Evolutionary conservation across 169 alveolate species (phyloP).

Genomic region (Plasmodium relictum): DNA sequence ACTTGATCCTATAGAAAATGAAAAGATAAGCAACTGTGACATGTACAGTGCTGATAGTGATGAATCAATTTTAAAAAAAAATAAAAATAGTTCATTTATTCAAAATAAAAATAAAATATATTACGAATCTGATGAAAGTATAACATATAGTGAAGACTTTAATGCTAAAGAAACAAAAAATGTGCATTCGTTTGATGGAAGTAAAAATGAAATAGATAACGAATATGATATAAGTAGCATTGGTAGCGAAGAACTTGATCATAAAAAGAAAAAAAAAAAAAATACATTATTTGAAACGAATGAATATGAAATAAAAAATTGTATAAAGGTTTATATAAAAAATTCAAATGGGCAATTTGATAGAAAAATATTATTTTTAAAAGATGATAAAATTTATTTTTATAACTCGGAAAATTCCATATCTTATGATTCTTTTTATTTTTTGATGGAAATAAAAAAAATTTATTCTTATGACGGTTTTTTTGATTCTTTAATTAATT

Average conservation of each 20-base stretch:
- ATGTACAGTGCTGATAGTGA: too few species aligned
- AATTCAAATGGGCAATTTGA: constrained; percentile 38
- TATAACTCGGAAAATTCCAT: constrained; percentile 61
- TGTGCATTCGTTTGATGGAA: background rate
- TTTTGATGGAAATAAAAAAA: constrained; percentile 74
- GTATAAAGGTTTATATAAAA: constrained; percentile 68
- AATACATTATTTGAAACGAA: constrained; percentile 14
- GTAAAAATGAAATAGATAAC: constrained; percentile 1
- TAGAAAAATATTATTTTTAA: constrained; percentile 57
- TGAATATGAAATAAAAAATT: constrained; percentile 33
- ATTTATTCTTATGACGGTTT: constrained; percentile 66
- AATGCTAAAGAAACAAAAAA: background rate
- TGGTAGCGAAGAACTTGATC: constrained; percentile 20
- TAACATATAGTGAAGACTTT: background rate
- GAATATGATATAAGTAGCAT: constrained; percentile 43
- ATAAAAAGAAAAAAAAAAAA: background rate
- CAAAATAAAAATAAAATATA: too few species aligned
- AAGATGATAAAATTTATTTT: constrained; percentile 50
- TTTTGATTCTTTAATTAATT: constrained; percentile 60
- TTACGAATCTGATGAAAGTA: too few species aligned
- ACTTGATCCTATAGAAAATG: too few species aligned
- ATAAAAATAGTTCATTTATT: too few species aligned
- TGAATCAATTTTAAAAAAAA: too few species aligned
- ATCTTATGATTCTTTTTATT: constrained; percentile 68
- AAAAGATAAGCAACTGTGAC: too few species aligned